Evolutionary conservation across 345 rosid genomes (phyloP).

Genomic region (Theobroma cacao): DNA sequence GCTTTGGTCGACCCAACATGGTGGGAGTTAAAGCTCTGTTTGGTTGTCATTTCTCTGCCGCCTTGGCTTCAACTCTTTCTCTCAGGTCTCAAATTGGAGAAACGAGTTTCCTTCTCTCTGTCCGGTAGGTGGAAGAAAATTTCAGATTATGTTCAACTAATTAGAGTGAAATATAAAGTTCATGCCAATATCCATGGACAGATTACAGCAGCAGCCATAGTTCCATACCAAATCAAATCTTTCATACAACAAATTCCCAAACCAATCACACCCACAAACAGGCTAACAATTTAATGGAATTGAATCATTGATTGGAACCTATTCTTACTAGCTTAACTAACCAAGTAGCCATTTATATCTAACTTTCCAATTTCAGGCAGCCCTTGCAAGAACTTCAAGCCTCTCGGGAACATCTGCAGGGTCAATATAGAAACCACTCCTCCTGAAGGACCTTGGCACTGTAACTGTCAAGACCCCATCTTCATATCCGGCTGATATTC

Average conservation of each 20-base stretch:
- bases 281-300: background rate
- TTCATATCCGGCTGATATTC: conserved; percentile 65
- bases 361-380: conserved; percentile 47
- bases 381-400: conserved; percentile 68
- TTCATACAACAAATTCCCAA: background rate
- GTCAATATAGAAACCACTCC: conserved; percentile 48
- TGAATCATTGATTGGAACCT: background rate
- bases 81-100: background rate
- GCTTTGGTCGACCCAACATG: no score
- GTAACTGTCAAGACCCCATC: conserved; percentile 64
- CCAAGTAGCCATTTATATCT: background rate
- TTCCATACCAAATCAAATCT: background rate
- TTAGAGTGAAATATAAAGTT: background rate
- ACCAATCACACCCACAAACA: background rate
- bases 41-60: no score
- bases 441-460: conserved; percentile 46
- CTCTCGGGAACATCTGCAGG: conserved; percentile 48
- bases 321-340: background rate
- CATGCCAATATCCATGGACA: background rate
- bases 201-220: background rate
- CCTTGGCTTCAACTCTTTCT: no score
- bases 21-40: no score
- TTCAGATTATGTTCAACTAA: background rate
- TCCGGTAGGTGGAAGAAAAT: background rate
- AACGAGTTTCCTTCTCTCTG: background rate